Base-by-base conservation (phyloP, 495 filamentous ascomycete species). In the Aspergillus campestris region DNA sequence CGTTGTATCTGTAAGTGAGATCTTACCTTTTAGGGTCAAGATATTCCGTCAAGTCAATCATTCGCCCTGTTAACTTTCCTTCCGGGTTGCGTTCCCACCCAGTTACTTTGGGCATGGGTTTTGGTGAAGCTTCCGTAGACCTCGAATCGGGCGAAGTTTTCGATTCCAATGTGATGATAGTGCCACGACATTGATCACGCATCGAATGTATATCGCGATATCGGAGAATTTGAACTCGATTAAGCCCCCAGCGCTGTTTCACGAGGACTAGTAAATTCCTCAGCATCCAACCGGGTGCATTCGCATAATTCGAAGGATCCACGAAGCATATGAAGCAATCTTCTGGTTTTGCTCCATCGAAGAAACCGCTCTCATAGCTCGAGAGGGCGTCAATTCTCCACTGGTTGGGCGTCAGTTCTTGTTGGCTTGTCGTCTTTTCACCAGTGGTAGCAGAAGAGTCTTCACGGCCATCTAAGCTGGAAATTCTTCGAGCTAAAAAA, bases 241-340 rank as follows among this genome's bases (percentile, higher is more conserved):
- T 71, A 31, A 94, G 74, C 7, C 80, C 74, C 73, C 86, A 98
- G 18, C 91, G 74, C 50, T 86, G 82, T 46, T 83, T 79, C n/a
- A 94, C 77, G 44, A 98, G 70, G 6, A 95, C 78, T 12, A 98
- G 69, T 6, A 97, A 74, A 55, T 98, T 98, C 40, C 92, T 74
- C 24, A 97, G 69, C 71, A 90, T 86, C 92, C 92, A 96, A 0
- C 89, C 87, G 7, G 92, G 90, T 45, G 86, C 80, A 36, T 84
- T 77, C 3, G 82, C 66, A 59, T 94, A 96, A 31, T 86, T 94
- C 3, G 90, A 95, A 5, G 92, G 89, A 59, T 98, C 92, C 15
- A 86, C 84, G 64, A 98, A 96, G 43, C 82, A 79, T 10, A 95
- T 73, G 56, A 81, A 95, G 51, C 78, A 79, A 58, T 96, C 86